phyloP scores from a whole-genome alignment of 2,329 filamentous ascomycete species.

The Aspergillus calidoustus region DNA sequence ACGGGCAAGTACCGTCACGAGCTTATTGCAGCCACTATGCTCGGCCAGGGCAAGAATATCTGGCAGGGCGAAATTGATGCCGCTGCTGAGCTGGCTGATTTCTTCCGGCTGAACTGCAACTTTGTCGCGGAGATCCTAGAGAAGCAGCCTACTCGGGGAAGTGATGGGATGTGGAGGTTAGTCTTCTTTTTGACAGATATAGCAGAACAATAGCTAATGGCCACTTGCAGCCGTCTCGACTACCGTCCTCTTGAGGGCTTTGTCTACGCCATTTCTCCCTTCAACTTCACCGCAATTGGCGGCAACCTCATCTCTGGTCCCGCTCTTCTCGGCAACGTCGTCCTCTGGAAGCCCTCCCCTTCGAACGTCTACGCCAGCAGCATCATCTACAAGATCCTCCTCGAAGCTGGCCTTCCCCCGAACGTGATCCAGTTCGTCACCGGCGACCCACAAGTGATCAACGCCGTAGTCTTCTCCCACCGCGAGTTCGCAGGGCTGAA shows the following conservation, averaged over 20 bases:
- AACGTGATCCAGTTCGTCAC: conserved; percentile 93
- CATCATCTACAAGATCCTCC: conserved; percentile 83
- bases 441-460: conserved; percentile 82
- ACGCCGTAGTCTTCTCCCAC: conserved; percentile 74
- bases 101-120: conserved; percentile 74
- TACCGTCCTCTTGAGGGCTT: conserved; percentile 93
- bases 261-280: conserved; percentile 89
- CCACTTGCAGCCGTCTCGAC: conserved; percentile 62
- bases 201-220: background rate
- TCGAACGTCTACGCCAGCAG: conserved; percentile 84
- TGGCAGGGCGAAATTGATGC: conserved; percentile 83
- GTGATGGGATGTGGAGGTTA: background rate
- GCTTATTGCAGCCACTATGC: conserved; percentile 91
- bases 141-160: background rate
- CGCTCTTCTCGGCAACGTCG: conserved; percentile 71
- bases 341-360: conserved; percentile 93
- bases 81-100: conserved; percentile 88
- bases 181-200: background rate
- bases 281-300: conserved; percentile 95
- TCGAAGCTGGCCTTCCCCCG: conserved; percentile 85
- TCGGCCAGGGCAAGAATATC: conserved; percentile 96
- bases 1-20: conserved; percentile 92
- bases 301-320: conserved; percentile 45
- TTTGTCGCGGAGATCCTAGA: conserved; percentile 4
- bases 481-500: conserved; percentile 83